Evolutionary conservation across 176 grass and related monocot species (phyloP).

Genomic region (Avena atlantica): DNA sequence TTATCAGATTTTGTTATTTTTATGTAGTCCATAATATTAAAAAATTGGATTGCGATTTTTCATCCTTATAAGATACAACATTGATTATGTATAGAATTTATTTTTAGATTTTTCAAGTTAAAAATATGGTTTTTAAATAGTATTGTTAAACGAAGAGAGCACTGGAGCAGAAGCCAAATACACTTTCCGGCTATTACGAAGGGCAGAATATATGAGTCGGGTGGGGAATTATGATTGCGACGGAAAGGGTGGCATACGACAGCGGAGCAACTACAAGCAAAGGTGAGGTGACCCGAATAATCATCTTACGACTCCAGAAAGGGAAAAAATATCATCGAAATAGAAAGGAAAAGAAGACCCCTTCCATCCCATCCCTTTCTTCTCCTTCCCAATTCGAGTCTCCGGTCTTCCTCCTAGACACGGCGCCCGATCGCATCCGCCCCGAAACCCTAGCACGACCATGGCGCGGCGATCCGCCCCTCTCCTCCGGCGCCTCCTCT

Average conservation of each 20-base stretch:
- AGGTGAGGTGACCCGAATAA: background rate
- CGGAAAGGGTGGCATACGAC: background rate
- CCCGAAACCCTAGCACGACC: slow-evolving; percentile 62
- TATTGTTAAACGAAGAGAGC: too few species aligned
- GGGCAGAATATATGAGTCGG: background rate
- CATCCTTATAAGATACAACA: too few species aligned
- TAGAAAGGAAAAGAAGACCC: background rate
- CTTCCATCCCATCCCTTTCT: background rate
- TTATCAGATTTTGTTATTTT: too few species aligned
- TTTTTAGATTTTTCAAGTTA: too few species aligned
- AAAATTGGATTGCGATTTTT: too few species aligned
- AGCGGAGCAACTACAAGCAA: background rate
- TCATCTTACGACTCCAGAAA: too few species aligned
- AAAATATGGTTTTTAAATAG: too few species aligned
- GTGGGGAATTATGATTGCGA: background rate
- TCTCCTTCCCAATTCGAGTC: background rate
- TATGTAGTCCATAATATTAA: too few species aligned
- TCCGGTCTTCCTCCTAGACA: background rate
- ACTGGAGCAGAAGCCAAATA: too few species aligned
- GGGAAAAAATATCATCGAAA: background rate
- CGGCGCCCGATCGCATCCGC: slow-evolving; percentile 33
- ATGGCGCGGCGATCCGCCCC: slow-evolving; percentile 81
- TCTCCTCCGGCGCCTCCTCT: slow-evolving; percentile 66
- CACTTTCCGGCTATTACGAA: too few species aligned
- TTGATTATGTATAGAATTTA: too few species aligned